Percentiles rank a stretch among this genome's conserved stretches.
These are phyloP conservation scores for Metschnikowia corniflorae DNA, from an alignment of 805 yeast species.

Conservation along the genomic window DNA sequence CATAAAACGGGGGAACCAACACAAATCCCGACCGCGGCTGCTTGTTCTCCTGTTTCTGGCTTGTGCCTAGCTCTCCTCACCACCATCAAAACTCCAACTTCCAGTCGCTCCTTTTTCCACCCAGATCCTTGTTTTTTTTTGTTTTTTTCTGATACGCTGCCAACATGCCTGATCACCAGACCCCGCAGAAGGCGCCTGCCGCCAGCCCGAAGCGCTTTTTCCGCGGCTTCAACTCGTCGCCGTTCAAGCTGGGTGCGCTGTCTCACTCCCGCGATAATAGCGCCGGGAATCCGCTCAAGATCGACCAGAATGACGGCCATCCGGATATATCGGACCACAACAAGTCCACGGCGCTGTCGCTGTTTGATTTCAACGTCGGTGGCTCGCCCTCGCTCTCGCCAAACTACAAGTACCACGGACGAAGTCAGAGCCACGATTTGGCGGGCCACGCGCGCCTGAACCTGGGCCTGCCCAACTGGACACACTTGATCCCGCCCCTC, in stretches of 20 bases:
- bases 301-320: background rate
- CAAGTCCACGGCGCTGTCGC: background rate
- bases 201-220: conserved; percentile 20
- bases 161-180: conserved; percentile 2
- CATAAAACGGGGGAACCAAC: too few relatives aligned
- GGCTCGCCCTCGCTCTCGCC: conserved; percentile 7
- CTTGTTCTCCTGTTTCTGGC: too few relatives aligned
- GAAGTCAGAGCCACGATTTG: conserved; percentile 18
- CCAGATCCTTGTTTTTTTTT: background rate
- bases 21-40: too few relatives aligned
- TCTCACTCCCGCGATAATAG: background rate
- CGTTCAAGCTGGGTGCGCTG: conserved; percentile 12
- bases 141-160: background rate
- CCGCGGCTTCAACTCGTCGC: conserved; percentile 16
- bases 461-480: conserved; percentile 24
- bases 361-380: conserved; percentile 2
- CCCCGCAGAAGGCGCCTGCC: background rate
- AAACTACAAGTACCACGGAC: conserved; percentile 7
- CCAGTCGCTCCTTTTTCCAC: conserved; percentile 4
- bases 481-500: conserved; percentile 34
- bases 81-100: conserved; percentile 1
- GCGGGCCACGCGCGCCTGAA: conserved; percentile 4
- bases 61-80: too few relatives aligned
- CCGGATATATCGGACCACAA: background rate
- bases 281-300: background rate